phyloP scores from a whole-genome alignment of 805 yeast species.

The Blastobotrys muscicola region DNA sequence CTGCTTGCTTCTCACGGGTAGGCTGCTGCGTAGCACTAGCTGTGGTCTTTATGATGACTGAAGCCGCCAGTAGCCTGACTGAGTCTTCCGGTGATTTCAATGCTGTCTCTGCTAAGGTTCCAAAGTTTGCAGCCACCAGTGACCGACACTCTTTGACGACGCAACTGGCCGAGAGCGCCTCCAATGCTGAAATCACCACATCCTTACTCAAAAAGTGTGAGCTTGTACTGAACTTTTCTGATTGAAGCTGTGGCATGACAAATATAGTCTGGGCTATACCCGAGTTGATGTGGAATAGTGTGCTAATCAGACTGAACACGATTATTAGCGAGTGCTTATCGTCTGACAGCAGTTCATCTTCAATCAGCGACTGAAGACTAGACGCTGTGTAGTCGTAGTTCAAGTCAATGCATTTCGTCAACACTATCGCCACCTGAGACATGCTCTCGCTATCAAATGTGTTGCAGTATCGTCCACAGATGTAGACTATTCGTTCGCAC shows the following conservation, averaged over 20 bases:
- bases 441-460: background rate
- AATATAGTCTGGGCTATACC: constrained; percentile 20
- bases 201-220: constrained; percentile 12
- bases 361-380: constrained; percentile 7
- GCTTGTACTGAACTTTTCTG: constrained; percentile 9
- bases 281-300: constrained; percentile 22
- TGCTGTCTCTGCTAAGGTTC: constrained; percentile 16
- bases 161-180: constrained; percentile 28
- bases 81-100: constrained; percentile 14
- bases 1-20: constrained; percentile 9
- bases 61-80: constrained; percentile 24
- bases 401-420: constrained; percentile 10
- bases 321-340: constrained; percentile 9
- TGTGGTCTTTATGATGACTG: constrained; percentile 26
- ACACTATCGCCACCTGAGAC: constrained; percentile 6
- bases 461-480: background rate
- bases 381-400: constrained; percentile 1
- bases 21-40: constrained; percentile 18
- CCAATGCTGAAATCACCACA: constrained; percentile 21
- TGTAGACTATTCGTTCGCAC: constrained; percentile 1
- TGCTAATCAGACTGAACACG: constrained; percentile 22
- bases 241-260: constrained; percentile 11
- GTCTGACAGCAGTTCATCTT: constrained; percentile 11
- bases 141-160: constrained; percentile 24
- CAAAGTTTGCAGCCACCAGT: constrained; percentile 19